A percentile compares a stretch with the other conserved stretches of the same genome.
Evolutionary conservation across 345 rosid genomes (phyloP).

Genomic region (Carallia brachiata): DNA sequence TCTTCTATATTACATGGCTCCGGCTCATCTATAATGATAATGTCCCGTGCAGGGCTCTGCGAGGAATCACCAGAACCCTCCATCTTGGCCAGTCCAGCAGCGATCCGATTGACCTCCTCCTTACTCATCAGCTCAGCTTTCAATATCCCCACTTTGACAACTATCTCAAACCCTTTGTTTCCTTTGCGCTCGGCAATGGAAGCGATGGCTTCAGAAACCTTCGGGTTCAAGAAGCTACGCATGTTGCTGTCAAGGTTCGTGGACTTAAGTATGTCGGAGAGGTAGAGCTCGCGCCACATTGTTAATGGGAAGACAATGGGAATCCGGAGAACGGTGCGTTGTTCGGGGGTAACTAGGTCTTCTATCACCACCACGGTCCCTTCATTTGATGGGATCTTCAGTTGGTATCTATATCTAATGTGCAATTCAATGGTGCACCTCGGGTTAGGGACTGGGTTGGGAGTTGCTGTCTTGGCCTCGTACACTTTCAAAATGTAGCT

Average conservation of each 20-base stretch:
- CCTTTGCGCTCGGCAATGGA: not conserved
- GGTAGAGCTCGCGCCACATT: constrained; percentile 14
- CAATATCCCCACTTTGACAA: constrained; percentile 1
- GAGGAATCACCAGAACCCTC: not conserved
- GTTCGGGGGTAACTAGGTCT: constrained; percentile 12
- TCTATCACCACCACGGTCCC: not conserved
- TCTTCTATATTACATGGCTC: too few relatives aligned
- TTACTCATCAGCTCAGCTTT: constrained; percentile 1
- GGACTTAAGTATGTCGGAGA: not conserved
- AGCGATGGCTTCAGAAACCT: constrained; percentile 4
- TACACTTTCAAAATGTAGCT: too few relatives aligned
- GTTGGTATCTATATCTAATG: constrained; percentile 13
- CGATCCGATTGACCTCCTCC: constrained; percentile 8
- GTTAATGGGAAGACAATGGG: constrained; percentile 11
- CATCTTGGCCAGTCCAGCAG: not conserved
- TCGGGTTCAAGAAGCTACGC: not conserved
- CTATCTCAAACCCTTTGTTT: constrained; percentile 3
- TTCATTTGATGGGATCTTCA: constrained; percentile 7
- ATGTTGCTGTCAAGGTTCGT: constrained; percentile 3
- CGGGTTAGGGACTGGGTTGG: not conserved
- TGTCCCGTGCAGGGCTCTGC: not conserved
- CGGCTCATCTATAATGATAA: too few relatives aligned
- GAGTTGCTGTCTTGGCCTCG: too few relatives aligned
- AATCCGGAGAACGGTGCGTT: not conserved
- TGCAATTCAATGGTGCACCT: constrained; percentile 6